A percentile compares a stretch with the other conserved stretches of the same genome.
These are phyloP conservation scores for Pichia insulana DNA, from an alignment of 805 yeast species.

Conservation along the genomic window DNA sequence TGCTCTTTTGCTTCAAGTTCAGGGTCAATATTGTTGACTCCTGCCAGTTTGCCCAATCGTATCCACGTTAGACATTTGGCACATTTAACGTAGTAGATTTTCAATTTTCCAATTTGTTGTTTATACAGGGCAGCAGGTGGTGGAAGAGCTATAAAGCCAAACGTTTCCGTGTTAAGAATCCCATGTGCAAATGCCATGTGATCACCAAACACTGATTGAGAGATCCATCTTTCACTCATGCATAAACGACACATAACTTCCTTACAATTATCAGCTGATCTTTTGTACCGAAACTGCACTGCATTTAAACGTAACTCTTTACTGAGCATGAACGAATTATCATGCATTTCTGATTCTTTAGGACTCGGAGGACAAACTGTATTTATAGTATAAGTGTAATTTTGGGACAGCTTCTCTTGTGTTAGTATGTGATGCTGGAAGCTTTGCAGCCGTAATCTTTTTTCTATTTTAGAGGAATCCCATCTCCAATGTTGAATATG, in stretches of 20 bases:
- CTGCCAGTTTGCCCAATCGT: conserved; percentile 14
- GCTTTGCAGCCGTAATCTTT: conserved; percentile 13
- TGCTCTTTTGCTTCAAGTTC: neutral
- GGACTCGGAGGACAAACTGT: conserved; percentile 17
- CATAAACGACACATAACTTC: conserved; percentile 18
- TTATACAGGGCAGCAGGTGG: conserved; percentile 15
- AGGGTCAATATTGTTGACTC: neutral
- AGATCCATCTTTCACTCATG: conserved; percentile 17
- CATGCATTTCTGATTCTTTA: conserved; percentile 2
- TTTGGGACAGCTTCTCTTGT: neutral
- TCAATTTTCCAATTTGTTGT: conserved; percentile 12
- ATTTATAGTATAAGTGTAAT: conserved; percentile 1
- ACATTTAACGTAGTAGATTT: conserved; percentile 18
- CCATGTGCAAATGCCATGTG: conserved; percentile 23
- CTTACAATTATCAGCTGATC: neutral
- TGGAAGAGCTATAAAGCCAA: conserved; percentile 11
- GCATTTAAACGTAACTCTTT: conserved; percentile 8
- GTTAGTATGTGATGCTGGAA: conserved; percentile 14
- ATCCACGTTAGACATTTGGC: conserved; percentile 19
- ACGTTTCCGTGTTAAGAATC: conserved; percentile 6
- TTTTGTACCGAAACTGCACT: conserved; percentile 9
- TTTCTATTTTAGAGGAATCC: too few relatives aligned
- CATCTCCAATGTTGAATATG: neutral
- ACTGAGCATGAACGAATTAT: conserved; percentile 4
- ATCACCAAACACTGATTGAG: conserved; percentile 4